Conservation (phyloP, 1,284 basidiomycete genomes). For the Microbotryomycetes sp. region DNA sequence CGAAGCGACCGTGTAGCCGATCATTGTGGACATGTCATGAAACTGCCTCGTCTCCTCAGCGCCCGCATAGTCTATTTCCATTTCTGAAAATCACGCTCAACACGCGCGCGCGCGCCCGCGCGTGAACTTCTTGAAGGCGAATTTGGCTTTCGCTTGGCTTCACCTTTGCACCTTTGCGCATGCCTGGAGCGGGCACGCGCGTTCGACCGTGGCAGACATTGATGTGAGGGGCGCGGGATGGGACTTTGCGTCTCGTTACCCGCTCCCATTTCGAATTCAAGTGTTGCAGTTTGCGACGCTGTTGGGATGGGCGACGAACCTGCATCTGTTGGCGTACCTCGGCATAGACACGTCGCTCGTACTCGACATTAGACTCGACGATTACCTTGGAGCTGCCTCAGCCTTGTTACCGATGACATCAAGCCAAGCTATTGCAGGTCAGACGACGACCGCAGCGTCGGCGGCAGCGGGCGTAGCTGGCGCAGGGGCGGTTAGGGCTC, state of each 20-base stretch:
- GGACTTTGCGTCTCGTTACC: slow-evolving; percentile 56
- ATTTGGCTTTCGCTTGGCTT: too few species aligned
- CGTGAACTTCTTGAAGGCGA: too few species aligned
- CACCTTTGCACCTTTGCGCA: too few species aligned
- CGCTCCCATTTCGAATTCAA: slow-evolving; percentile 73
- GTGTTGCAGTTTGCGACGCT: slow-evolving; percentile 63
- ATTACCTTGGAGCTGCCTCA: not conserved
- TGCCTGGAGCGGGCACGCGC: not conserved
- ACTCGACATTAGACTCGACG: slow-evolving; percentile 47
- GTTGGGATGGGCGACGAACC: slow-evolving; percentile 75
- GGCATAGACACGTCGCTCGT: slow-evolving; percentile 65
- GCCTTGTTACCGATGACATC: not conserved
- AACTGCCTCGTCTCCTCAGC: too few species aligned
- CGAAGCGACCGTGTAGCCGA: too few species aligned
- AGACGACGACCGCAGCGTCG: not conserved
- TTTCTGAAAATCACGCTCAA: too few species aligned
- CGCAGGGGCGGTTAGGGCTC: not conserved
- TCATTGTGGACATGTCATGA: too few species aligned
- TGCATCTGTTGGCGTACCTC: slow-evolving; percentile 69
- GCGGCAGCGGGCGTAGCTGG: not conserved
- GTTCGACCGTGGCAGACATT: not conserved
- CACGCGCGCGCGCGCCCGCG: too few species aligned
- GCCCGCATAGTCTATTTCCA: too few species aligned
- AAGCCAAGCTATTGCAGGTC: not conserved
- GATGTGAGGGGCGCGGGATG: not conserved